These are phyloP conservation scores for Zanthoxylum bungeanum DNA, from an alignment of 345 rosid genomes.

Conservation along the genomic window DNA sequence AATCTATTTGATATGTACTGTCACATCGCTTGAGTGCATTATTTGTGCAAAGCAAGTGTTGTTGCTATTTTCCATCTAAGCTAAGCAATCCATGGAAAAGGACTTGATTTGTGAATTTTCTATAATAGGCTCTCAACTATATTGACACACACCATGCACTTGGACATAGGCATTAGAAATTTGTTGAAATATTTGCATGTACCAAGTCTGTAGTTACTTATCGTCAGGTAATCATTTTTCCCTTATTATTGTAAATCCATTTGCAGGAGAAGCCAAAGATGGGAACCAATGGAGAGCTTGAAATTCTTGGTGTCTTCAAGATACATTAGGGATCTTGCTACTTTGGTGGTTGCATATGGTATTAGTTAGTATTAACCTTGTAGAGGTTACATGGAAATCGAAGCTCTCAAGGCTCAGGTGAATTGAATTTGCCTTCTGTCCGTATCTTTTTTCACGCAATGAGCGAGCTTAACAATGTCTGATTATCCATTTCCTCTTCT, in stretches of 20 bases:
- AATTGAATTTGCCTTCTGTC: slow-evolving; percentile 8
- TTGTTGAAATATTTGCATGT: not conserved
- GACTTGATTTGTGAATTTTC: not conserved
- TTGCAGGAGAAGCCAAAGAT: slow-evolving; percentile 82
- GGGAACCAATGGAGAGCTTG: slow-evolving; percentile 98
- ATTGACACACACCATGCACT: too few species aligned
- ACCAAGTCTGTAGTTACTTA: not conserved
- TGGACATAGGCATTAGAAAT: not conserved
- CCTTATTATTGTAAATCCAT: not conserved
- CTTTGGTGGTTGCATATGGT: slow-evolving; percentile 97
- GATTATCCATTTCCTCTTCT: slow-evolving; percentile 3
- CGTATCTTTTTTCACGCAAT: not conserved
- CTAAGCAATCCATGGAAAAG: not conserved
- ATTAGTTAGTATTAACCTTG: slow-evolving; percentile 97
- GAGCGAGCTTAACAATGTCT: not conserved
- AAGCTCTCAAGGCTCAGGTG: slow-evolving; percentile 99
- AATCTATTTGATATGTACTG: not conserved
- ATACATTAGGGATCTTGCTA: slow-evolving; percentile 92
- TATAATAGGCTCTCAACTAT: too few species aligned
- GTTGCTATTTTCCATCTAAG: too few species aligned
- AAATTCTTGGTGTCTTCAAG: slow-evolving; percentile 87
- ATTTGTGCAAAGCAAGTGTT: not conserved
- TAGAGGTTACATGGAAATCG: slow-evolving; percentile 98
- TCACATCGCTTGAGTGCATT: not conserved
- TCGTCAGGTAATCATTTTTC: slow-evolving; percentile 5